A percentile compares a stretch with the other conserved stretches of the same genome.
Evolutionary conservation across 495 filamentous ascomycete genomes (phyloP).

Genomic region (Podospora sp.): DNA sequence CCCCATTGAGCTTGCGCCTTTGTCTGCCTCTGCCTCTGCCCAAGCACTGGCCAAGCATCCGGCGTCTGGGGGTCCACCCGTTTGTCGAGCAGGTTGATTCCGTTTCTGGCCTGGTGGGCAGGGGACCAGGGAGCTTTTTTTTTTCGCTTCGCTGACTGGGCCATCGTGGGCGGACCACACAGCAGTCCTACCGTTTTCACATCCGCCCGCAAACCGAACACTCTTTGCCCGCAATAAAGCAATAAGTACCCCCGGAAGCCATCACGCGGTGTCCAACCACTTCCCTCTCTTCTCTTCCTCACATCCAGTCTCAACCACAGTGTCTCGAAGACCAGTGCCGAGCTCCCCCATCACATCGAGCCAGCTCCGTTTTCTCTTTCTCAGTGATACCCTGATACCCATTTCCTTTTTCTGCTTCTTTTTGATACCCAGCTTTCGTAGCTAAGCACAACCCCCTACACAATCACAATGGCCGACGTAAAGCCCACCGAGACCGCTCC

Average conservation of each 20-base stretch:
- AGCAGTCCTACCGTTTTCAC: constrained; percentile 26
- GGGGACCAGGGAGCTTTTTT: not conserved
- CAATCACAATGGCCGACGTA: constrained; percentile 52
- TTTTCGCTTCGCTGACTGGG: constrained; percentile 4
- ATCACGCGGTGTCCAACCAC: constrained; percentile 24
- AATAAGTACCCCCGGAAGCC: constrained; percentile 27
- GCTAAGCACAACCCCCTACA: constrained; percentile 8
- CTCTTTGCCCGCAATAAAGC: constrained; percentile 17
- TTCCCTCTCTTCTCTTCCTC: constrained; percentile 38
- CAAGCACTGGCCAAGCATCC: not conserved
- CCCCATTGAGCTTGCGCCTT: constrained; percentile 21
- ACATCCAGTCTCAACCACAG: constrained; percentile 19
- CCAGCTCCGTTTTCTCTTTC: constrained; percentile 41
- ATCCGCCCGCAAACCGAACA: constrained; percentile 18
- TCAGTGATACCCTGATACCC: constrained; percentile 56
- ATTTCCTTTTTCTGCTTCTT: constrained; percentile 40
- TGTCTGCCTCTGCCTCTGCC: constrained; percentile 19
- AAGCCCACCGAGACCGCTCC: constrained; percentile 49
- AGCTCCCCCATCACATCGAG: constrained; percentile 32
- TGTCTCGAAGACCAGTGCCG: constrained; percentile 35
- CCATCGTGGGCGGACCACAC: constrained; percentile 21
- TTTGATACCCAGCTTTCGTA: constrained; percentile 41
- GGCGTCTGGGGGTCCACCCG: constrained; percentile 3
- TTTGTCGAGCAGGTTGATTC: not conserved
- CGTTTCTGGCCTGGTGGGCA: not conserved